Evolutionary conservation across 768 basidiomycete species (phyloP), one percentile per base, ranked within the genome.

Genomic region (Leccinum subtestaceum): DNA sequence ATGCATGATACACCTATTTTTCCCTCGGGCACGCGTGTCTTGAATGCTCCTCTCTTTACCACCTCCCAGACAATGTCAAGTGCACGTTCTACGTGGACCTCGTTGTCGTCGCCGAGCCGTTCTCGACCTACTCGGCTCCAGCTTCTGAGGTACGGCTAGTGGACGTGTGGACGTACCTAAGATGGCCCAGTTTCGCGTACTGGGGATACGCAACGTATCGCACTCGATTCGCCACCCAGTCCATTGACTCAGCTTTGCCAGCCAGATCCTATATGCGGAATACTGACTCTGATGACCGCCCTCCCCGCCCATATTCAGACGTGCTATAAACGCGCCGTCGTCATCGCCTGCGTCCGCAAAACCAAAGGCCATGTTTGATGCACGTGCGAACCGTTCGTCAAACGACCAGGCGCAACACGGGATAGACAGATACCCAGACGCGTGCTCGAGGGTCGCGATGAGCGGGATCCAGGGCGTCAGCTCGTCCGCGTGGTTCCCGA

Each of bases 401-500:
- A 98, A 84, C 31, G 80, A 70, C 88, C 90, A 89, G n/a, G 89
- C 76, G 73, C 95, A 98, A 69, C 96, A 98, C 0, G 96, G 96
- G 56, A 98, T 93, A 5, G 82, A 88, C 47, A 93, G 72, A 65
- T 90, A 91, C 5, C 89, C 91, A 0, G 85, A 82, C 0, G 86
- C 83, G 4, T 69, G 65, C 34, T 80, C 74, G 13, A 87, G 63
- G 1, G 88, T 85, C 0, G 94, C 83, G 5, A 97, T 75, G 1
- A 97, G 81, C 0, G 96, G 93, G 0, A 94, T 72, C 95, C 95
- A 98, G 0, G 96, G 96, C 23, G 95, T 95, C 17, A 98, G 78
- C 65, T 98, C 96, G 75, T 98, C 96, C 0, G 95, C 90, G 72
- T 98, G 96, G 75, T 98, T 98, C 9, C 91, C 94, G 52, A 98